These are phyloP conservation scores for Calonectria fujianensis DNA, from an alignment of 2,329 filamentous ascomycete species.

Conservation along the genomic window DNA sequence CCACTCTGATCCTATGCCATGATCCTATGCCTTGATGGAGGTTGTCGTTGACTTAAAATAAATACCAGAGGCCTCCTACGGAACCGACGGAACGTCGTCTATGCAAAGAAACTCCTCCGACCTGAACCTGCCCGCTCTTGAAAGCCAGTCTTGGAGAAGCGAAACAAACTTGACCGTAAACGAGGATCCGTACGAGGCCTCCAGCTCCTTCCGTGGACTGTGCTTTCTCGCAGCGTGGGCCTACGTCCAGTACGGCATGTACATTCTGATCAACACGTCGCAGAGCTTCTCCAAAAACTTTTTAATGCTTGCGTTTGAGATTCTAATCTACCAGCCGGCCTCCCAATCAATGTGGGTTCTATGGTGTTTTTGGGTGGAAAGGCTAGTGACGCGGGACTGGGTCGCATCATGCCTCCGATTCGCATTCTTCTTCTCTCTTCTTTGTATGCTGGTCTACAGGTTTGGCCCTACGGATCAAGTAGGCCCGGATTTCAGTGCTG, in stretches of 20 bases:
- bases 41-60: not conserved
- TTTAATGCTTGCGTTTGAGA: not conserved
- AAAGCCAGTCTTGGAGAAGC: not conserved
- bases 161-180: not conserved
- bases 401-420: not conserved
- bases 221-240: conserved; percentile 4
- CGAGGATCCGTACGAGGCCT: not conserved
- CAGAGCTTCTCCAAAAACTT: not conserved
- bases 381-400: not conserved
- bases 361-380: conserved; percentile 9
- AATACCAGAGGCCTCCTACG: not conserved
- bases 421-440: not conserved
- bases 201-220: not conserved
- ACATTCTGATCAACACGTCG: conserved; percentile 4
- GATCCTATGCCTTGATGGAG: too few relatives aligned
- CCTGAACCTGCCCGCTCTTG: not conserved
- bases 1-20: too few relatives aligned
- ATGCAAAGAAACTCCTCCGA: not conserved
- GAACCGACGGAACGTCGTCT: not conserved
- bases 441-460: not conserved
- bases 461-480: not conserved
- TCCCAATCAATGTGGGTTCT: not conserved
- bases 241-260: conserved; percentile 18
- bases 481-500: not conserved
- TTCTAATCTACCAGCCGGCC: not conserved